Base-by-base conservation (phyloP, 2,329 filamentous ascomycete species). In the Chrysoporthe deuterocubensis region DNA sequence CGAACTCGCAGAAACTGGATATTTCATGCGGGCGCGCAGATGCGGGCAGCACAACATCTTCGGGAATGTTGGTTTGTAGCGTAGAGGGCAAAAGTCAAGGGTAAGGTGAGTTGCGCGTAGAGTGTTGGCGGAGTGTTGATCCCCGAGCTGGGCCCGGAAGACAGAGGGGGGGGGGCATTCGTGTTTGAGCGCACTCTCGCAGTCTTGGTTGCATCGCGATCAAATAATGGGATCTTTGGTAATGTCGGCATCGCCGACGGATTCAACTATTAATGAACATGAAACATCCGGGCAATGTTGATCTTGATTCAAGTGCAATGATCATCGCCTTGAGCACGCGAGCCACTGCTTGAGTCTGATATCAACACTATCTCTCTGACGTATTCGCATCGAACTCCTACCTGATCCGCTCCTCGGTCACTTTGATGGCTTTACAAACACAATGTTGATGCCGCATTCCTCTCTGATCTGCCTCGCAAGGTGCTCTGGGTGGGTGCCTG, bases 21-120 rank as follows among this genome's bases (percentile, higher is more conserved):
- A 58, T 44, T n/a, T 16, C 16, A 16, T 66, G 58, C 64, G 64
- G 64, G 64, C 64, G 64, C 58, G 11, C 46, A 52, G 26, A 32
- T 56, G 64, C 64, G 64, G 64, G 64, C 64, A 61, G 46, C 5
- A 16, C 37, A 57, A 34, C n/a, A 58, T 42, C 16, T 2, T 16
- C 42, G 57, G 57, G 57, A 44, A 43, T 44, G 37, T 44, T 44
- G 54, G 18, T 7, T 13, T 34, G 32, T 21, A 57, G 32, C 14
- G 32, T 6, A 57, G 54, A 57, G 34, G 32, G 34, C 6, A 57
- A 4, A 44, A 26, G 2, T 26, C n/a, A 42, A 60, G 57, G 57
- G 57, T 60, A 60, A 60, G 57, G 57, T 60, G 40, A 60, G 57
- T 60, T 60, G 11, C 21, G 34, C 3, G n/a, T 16, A 18, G 40